Conservation (phyloP, 352 stramenopile species). For the Pythium aristosporum region DNA sequence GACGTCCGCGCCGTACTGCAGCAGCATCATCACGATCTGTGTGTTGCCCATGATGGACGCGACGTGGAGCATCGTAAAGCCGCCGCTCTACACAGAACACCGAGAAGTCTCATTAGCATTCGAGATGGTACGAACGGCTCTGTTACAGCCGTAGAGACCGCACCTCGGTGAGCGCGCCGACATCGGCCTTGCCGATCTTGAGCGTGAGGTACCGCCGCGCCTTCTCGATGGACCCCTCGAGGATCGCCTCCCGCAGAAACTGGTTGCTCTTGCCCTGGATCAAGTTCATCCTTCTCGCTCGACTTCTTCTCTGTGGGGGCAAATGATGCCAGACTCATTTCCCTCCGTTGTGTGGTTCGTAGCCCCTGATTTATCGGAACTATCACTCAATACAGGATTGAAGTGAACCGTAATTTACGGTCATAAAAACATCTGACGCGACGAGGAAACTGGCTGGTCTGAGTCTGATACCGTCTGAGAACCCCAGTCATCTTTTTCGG, state of each 20-base stretch:
- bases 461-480: constrained; percentile 16
- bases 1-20: constrained; percentile 77
- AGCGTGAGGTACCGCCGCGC: constrained; percentile 76
- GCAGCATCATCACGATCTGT: constrained; percentile 87
- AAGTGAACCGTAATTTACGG: constrained; percentile 8
- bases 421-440: constrained; percentile 1
- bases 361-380: constrained; percentile 14
- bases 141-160: background rate
- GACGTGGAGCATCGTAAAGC: constrained; percentile 83
- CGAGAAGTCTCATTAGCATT: too few species aligned
- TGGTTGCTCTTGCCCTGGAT: constrained; percentile 87
- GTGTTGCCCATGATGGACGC: constrained; percentile 74
- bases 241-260: constrained; percentile 80
- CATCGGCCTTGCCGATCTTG: constrained; percentile 83
- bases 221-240: constrained; percentile 82
- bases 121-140: background rate
- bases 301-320: background rate
- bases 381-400: constrained; percentile 14
- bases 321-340: constrained; percentile 5
- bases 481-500: background rate
- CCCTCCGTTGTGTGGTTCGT: background rate
- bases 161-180: constrained; percentile 71
- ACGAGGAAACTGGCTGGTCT: background rate
- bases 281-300: constrained; percentile 58
- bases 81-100: constrained; percentile 41